Evolutionary conservation across 306 rosid species (phyloP).

Genomic region (Quercus suber): DNA sequence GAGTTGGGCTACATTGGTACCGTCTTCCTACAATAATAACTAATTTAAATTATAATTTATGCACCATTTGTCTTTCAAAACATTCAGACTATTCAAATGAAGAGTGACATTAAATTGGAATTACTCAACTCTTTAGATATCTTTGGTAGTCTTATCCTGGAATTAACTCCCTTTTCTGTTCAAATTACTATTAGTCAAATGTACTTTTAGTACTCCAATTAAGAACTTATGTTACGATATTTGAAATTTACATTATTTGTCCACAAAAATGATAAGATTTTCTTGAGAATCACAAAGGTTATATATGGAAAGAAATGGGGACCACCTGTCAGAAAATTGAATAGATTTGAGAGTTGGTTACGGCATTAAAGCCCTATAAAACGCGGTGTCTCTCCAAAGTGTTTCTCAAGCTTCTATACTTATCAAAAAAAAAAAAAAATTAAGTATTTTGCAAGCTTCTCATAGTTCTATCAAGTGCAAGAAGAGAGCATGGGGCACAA

Average conservation of each 20-base stretch:
- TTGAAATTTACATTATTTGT: not conserved
- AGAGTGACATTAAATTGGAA: not conserved
- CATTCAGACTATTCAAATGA: not conserved
- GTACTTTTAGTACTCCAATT: not conserved
- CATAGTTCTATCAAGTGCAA: not conserved
- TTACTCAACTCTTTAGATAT: not conserved
- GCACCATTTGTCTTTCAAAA: not conserved
- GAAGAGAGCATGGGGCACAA: not conserved
- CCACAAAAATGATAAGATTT: not conserved
- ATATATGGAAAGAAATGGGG: not conserved
- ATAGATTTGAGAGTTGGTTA: not conserved
- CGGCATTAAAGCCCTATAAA: slow-evolving; percentile 6
- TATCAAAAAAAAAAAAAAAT: not conserved
- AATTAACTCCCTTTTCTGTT: not conserved
- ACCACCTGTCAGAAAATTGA: not conserved
- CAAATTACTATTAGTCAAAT: not conserved
- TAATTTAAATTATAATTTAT: not conserved
- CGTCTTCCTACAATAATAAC: not conserved
- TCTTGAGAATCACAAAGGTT: not conserved
- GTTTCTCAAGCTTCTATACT: not conserved
- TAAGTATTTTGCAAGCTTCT: no score
- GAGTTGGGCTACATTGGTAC: not conserved
- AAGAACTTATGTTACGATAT: not conserved
- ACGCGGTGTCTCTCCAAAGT: not conserved
- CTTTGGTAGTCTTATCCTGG: not conserved